Evolutionary conservation across 2,329 filamentous ascomycete species (phyloP), one percentile per base, ranked within the genome.

Genomic region (Penicillium sp.): DNA sequence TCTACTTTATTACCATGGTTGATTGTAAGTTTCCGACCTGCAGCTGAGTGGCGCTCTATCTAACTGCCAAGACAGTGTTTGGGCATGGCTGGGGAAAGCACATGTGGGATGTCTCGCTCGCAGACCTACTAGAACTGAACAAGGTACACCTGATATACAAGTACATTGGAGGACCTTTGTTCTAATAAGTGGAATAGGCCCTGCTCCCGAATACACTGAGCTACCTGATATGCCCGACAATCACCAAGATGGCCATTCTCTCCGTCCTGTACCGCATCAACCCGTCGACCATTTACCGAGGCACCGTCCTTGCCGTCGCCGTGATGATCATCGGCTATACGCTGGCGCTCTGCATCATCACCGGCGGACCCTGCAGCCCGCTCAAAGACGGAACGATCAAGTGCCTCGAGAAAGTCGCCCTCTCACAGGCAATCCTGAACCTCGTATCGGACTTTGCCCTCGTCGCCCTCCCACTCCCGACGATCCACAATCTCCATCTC

Each of bases 331-430:
- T 55, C 41, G 53, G 31, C 50, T 65, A 65, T 29, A 65, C 63
- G 0, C 38, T 62, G 56, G 44, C 53, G 3, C 30, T 63, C 13
- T 65, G 63, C 57, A 54, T 55, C 31, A 65, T 65, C 56, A 65
- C 63, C 2, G 63, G 63, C 29, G 60, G 52, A 1, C 63, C 63
- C 45, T 65, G 63, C n/a, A 63, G 46, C 35, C 63, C 63, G 11
- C 57, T 65, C n/a, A 58, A 62, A 48, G 41, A 45, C n/a, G 63
- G 60, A 26, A 65, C 51, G 85, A 82, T 80, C 66, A 41, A 7
- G 46, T 30, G 7, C 59, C 54, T 58, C 8, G 61, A 57, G 30
- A 59, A 62, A 23, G 58, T 64, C 29, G 58, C 62, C 9, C 50
- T 64, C 31, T 58, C 62, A 3, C 57, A 60, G 17, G 62, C 62